Evolutionary conservation across 1,284 basidiomycete genomes (phyloP).

Genomic region (Microbotryum silenes-acaulis): DNA sequence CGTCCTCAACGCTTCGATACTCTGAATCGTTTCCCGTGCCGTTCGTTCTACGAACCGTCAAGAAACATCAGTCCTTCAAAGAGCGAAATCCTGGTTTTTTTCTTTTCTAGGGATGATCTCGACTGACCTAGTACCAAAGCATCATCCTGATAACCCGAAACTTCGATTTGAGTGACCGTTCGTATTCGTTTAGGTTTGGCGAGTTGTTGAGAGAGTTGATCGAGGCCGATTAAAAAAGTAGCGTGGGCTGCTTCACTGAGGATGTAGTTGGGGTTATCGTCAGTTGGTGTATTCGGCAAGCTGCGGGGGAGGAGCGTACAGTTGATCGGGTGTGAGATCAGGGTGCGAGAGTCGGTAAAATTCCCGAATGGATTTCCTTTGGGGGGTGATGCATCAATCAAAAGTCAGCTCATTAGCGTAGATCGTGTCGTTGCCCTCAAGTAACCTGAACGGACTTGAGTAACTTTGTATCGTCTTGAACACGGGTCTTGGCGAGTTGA

Average conservation of each 20-base stretch:
- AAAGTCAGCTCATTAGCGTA: background rate
- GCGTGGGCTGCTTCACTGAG: slow-evolving; percentile 28
- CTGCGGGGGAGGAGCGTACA: slow-evolving; percentile 11
- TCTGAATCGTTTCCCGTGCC: background rate
- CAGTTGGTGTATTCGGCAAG: too few relatives aligned
- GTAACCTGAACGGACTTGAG: slow-evolving; percentile 11
- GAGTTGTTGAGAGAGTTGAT: slow-evolving; percentile 19
- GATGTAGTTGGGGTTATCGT: too few relatives aligned
- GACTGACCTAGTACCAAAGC: slow-evolving; percentile 15
- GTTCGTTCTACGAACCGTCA: background rate
- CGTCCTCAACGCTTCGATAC: slow-evolving; percentile 9
- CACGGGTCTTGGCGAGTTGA: slow-evolving; percentile 13
- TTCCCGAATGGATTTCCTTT: slow-evolving; percentile 23
- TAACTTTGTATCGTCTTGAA: slow-evolving; percentile 13
- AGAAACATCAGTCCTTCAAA: too few relatives aligned
- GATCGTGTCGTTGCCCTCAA: too few relatives aligned
- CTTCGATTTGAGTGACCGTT: slow-evolving; percentile 18
- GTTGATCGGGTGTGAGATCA: slow-evolving; percentile 6
- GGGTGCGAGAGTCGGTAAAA: slow-evolving; percentile 27
- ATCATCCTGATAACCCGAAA: slow-evolving; percentile 18
- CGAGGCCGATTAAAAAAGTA: slow-evolving; percentile 23
- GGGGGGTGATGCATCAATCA: background rate
- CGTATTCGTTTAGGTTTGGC: slow-evolving; percentile 7
- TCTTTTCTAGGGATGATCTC: too few relatives aligned
- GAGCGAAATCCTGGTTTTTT: too few relatives aligned